Evolutionary conservation across 2,329 filamentous ascomycete species (phyloP), one percentile per base, ranked within the genome.

Genomic region (Claviceps quebecensis): DNA sequence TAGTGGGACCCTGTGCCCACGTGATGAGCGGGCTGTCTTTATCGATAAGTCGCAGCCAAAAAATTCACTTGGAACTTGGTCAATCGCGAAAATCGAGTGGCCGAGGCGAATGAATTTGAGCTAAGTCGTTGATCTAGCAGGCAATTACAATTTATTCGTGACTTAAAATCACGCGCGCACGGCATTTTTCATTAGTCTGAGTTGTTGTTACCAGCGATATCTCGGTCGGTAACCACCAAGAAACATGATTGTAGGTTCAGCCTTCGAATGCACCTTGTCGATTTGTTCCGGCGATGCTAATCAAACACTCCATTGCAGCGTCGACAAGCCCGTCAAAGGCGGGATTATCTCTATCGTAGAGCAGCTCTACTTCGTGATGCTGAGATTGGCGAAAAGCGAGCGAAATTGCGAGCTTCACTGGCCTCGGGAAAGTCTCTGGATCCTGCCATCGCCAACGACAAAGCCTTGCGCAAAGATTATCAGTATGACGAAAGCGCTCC

Each of bases 301-400:
- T 22, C 43, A 22, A 23, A n/a, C 17, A 14, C n/a, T 16, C 16
- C 5, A 16, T 37, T 4, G 29, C 36, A 55, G 53, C 68, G 69
- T 49, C 71, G 70, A 58, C 65, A 69, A 66, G 64, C 68, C 34
- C 65, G 67, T 54, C 65, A 71, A 59, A 57, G 69, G 58, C 64
- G 69, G 52, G 69, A 69, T 56, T 73, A 97, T 67, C 81, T 98
- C 60, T 95, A 96, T 68, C 82, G 91, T 54, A 84, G 87, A 62
- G 91, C 93, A 39, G 76, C 96, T 53, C 83, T 88, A 22, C 78
- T 96, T 44, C 83, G 86, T 59, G 88, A 96, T 71, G 91, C 91
- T 55, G 91, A 95, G 63, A 94, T 94, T 57, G 86, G 86, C 52
- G 87, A 95, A 66, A 95, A 95, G 67, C 77, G 91, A 60, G 85